Base-by-base conservation (phyloP, 306 rosid genomes). In the Malus sylvestris region DNA sequence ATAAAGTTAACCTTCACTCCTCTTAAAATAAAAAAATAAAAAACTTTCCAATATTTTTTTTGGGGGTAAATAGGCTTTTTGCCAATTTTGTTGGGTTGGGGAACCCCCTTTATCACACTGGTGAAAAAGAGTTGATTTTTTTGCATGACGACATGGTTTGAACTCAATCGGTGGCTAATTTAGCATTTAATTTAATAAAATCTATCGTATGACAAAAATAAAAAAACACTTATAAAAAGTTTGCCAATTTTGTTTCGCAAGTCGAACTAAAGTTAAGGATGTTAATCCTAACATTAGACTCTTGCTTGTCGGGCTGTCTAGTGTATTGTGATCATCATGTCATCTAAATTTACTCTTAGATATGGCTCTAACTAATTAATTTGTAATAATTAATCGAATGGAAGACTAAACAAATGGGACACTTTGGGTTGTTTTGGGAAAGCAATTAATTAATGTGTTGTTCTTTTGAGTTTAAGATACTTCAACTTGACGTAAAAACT, bases 401-500 rank as follows among this genome's bases (percentile, higher is more conserved):
- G 71, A 77, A 71, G 62, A 62, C 27, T 32, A 22, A 3, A 19
- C 12, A 67, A 38, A 44, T 58, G 76, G 59, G 75, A 45, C 6
- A 65, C 70, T 75, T 79, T 73, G 16, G 53, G 40, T 70, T 86
- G 40, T 75, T 70, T 49, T 11, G 65, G 86, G 64, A 30, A 86
- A 72, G 87, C 16, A 81, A 81, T 55, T 1, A 16, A 6, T 49
- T 49, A 8, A 57, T 57, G 14, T 16, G 12, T 55, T 68, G 81
- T 84, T 73, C 79, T 78, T 78, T 79, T 70, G 73, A 49, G 69
- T 70, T 76, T 32, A 83, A 83, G 81, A 86, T 73, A 90, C 89
- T 90, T 89, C 82, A 63, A 58, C 87, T 85, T 90, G 35, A 92
- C 90, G 96, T 63, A 66, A 73, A 89, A 86, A 79, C 86, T 80